Conservation (phyloP, 2,329 filamentous ascomycete genomes). For the Metarhizium guizhouense region DNA sequence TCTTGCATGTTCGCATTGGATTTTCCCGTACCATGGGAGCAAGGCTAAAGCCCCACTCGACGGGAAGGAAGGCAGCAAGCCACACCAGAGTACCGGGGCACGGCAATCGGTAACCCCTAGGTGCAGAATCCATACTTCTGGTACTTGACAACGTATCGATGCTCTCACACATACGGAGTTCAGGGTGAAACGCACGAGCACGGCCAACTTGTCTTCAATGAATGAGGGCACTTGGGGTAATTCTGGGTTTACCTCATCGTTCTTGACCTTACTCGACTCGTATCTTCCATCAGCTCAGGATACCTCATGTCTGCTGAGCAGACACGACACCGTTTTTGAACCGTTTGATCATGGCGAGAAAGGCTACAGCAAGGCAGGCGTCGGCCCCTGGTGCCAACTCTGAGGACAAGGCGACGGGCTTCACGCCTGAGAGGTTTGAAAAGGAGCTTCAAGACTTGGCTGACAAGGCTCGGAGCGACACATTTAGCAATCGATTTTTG, state of each 20-base stretch:
- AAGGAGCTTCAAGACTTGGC: slow-evolving; percentile 44
- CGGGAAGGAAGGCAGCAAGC: too few relatives aligned
- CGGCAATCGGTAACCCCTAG: too few relatives aligned
- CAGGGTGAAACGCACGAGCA: neutral
- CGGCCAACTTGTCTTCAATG: neutral
- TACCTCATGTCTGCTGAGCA: neutral
- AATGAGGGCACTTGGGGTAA: neutral
- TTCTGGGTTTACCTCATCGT: neutral
- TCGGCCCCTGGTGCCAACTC: neutral
- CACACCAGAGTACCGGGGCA: too few relatives aligned
- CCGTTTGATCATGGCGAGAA: neutral
- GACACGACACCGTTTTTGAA: neutral
- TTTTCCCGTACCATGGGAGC: too few relatives aligned
- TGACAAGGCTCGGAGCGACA: slow-evolving; percentile 27
- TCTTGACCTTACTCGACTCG: neutral
- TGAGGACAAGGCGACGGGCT: slow-evolving; percentile 17
- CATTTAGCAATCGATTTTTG: slow-evolving; percentile 21
- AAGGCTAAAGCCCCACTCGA: too few relatives aligned
- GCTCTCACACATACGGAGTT: neutral
- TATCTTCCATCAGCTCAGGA: neutral
- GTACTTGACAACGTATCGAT: too few relatives aligned
- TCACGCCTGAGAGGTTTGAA: slow-evolving; percentile 44
- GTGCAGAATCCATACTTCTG: too few relatives aligned
- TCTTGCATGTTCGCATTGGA: too few relatives aligned
- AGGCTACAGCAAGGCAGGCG: neutral